Percentiles rank a stretch among this genome's conserved stretches.
Conservation (phyloP, 2,329 filamentous ascomycete species). For the Neonectria magnoliae region DNA sequence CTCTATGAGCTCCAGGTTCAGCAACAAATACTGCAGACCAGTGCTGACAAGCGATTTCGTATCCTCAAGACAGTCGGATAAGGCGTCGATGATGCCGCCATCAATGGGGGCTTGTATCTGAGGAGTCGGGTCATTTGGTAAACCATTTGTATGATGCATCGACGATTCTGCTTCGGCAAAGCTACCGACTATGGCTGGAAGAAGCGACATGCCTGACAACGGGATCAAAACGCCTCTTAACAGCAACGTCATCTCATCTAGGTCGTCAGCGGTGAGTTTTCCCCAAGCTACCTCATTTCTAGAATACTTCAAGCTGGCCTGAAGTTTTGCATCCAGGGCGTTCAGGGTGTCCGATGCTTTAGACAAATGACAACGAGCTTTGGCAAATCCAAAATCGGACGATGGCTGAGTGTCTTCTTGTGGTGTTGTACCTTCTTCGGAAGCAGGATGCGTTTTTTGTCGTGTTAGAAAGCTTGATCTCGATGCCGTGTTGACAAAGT, state of each 20-base stretch:
- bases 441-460: constrained; percentile 2
- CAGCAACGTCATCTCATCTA: constrained; percentile 14
- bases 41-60: constrained; percentile 12
- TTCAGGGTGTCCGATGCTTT: constrained; percentile 17
- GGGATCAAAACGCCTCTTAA: constrained; percentile 13
- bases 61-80: constrained; percentile 15
- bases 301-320: constrained; percentile 16
- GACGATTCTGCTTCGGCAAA: constrained; percentile 9
- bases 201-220: constrained; percentile 20
- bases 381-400: constrained; percentile 4
- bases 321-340: constrained; percentile 17
- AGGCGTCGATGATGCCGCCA: constrained; percentile 18
- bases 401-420: constrained; percentile 2
- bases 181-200: constrained; percentile 18
- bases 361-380: constrained; percentile 2
- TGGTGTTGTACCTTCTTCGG: not conserved
- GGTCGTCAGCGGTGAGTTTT: constrained; percentile 4
- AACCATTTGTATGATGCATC: not conserved
- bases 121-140: not conserved
- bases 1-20: constrained; percentile 11
- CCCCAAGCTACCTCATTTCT: constrained; percentile 14
- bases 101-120: constrained; percentile 9
- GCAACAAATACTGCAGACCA: constrained; percentile 18
- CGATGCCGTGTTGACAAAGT: constrained; percentile 11
- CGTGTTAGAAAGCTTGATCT: constrained; percentile 11